phyloP scores from a whole-genome alignment of 2,329 filamentous ascomycete species.

The Botrytis porri region DNA sequence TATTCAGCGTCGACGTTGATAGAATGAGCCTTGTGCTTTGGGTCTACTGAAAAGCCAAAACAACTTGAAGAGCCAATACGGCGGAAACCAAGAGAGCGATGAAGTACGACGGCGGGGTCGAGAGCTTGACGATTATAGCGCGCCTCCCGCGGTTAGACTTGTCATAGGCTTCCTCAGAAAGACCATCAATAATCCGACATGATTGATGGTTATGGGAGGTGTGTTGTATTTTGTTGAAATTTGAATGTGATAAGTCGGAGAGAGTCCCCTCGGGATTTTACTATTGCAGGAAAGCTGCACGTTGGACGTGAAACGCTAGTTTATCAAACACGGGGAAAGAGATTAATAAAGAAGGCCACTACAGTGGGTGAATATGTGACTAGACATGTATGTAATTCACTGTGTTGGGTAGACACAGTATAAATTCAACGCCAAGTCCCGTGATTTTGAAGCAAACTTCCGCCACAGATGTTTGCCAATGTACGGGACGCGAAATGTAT shows the following conservation, averaged over 20 bases:
- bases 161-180: neutral
- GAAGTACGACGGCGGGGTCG: neutral
- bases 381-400: neutral
- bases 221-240: neutral
- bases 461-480: neutral
- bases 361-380: neutral
- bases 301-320: neutral
- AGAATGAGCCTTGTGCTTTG: constrained; percentile 30
- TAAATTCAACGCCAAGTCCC: neutral
- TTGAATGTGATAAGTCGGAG: neutral
- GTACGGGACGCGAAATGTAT: neutral
- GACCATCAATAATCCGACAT: neutral
- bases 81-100: constrained; percentile 36
- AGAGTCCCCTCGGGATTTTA: neutral
- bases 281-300: neutral
- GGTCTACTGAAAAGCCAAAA: constrained; percentile 34
- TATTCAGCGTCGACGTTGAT: constrained; percentile 29
- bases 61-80: constrained; percentile 36
- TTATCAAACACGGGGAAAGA: neutral
- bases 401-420: neutral
- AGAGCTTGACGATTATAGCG: neutral
- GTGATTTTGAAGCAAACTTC: neutral
- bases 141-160: neutral
- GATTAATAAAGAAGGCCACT: neutral
- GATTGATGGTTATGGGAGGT: neutral